Percentiles rank a stretch among this genome's conserved stretches.
These are phyloP conservation scores for Candida frijolesensis DNA, from an alignment of 1,139 yeast species.

Conservation along the genomic window DNA sequence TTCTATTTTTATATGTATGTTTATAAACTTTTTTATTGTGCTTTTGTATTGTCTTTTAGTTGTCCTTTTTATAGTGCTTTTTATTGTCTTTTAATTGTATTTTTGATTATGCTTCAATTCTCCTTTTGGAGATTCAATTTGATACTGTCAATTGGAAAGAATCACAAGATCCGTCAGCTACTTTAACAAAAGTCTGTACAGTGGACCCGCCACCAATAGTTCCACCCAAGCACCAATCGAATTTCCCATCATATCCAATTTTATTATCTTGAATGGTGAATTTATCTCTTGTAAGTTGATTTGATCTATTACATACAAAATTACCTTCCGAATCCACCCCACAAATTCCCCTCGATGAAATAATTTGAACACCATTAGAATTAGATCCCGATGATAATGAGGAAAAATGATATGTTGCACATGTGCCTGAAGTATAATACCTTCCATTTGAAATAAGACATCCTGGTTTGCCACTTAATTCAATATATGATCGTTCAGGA, in stretches of 20 bases:
- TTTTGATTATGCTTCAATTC: no score
- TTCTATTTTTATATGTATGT: neutral
- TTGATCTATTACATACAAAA: slow-evolving; percentile 35
- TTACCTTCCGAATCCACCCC: slow-evolving; percentile 42
- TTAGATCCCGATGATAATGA: slow-evolving; percentile 24
- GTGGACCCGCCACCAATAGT: slow-evolving; percentile 41
- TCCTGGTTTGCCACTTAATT: slow-evolving; percentile 59
- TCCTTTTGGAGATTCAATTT: neutral
- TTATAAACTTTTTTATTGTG: neutral
- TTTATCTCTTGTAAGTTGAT: slow-evolving; percentile 46
- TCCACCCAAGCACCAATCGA: slow-evolving; percentile 53
- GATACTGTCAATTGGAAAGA: slow-evolving; percentile 14
- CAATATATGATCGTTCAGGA: slow-evolving; percentile 43
- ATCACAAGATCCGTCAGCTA: slow-evolving; percentile 48
- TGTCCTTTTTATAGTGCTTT: neutral
- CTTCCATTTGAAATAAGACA: slow-evolving; percentile 84
- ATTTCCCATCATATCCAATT: slow-evolving; percentile 65
- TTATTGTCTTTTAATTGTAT: no score
- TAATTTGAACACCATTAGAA: slow-evolving; percentile 65
- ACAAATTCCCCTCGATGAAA: slow-evolving; percentile 75
- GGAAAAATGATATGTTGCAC: slow-evolving; percentile 65
- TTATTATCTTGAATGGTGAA: slow-evolving; percentile 49
- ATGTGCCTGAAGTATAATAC: slow-evolving; percentile 83
- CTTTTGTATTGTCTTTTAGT: neutral
- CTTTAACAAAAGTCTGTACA: slow-evolving; percentile 54